Conservation (phyloP, 2,329 filamentous ascomycete species). For the Thermochaetoides dissita region DNA sequence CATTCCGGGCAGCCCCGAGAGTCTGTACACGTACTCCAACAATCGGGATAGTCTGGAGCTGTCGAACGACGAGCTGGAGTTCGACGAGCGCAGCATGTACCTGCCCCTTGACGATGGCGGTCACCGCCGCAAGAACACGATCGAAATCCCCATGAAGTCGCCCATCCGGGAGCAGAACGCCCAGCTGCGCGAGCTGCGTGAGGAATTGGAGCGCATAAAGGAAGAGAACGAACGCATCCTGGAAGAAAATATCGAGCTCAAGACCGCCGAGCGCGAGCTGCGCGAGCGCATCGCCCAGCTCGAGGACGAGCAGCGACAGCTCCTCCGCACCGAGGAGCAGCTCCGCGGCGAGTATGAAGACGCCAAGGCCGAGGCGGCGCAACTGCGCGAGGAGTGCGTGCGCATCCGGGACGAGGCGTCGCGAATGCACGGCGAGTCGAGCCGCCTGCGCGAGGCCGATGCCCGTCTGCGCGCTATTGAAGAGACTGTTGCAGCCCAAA, state of each 20-base stretch:
- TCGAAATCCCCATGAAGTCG: conserved; percentile 47
- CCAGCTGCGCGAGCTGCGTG: conserved; percentile 15
- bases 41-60: conserved; percentile 45
- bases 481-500: conserved; percentile 22
- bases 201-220: conserved; percentile 18
- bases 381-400: conserved; percentile 5
- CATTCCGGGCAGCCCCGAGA: conserved; percentile 63
- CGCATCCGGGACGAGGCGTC: conserved; percentile 5
- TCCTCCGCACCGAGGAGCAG: conserved; percentile 4
- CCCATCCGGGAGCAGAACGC: conserved; percentile 39
- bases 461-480: conserved; percentile 19
- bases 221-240: conserved; percentile 19
- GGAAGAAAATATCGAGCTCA: conserved; percentile 19
- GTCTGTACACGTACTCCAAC: conserved; percentile 55
- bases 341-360: conserved; percentile 1
- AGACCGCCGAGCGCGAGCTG: conserved; percentile 21
- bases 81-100: conserved; percentile 68
- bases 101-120: conserved; percentile 41
- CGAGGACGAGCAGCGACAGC: conserved; percentile 2
- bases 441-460: conserved; percentile 7
- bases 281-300: conserved; percentile 8
- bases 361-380: conserved; percentile 2
- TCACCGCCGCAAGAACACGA: conserved; percentile 26
- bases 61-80: conserved; percentile 43
- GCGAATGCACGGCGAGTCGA: conserved; percentile 3